Evolutionary conservation across 2,329 filamentous ascomycete species (phyloP).

Genomic region (Drechslera avenae): DNA sequence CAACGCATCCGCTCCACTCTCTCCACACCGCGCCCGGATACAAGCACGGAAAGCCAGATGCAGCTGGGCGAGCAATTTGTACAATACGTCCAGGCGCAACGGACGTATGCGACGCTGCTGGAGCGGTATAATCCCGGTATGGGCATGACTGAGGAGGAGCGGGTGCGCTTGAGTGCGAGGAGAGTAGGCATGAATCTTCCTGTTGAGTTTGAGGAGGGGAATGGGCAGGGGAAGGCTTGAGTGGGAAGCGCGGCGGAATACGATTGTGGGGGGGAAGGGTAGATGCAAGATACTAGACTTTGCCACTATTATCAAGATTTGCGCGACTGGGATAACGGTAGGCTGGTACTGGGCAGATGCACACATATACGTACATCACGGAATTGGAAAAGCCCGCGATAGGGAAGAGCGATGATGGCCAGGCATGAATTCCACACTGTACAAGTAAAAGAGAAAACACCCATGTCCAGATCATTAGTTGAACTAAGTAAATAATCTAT

Average conservation of each 20-base stretch:
- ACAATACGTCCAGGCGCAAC: constrained; percentile 82
- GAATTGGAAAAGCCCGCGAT: too few species aligned
- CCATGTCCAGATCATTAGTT: too few species aligned
- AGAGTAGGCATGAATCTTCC: constrained; percentile 91
- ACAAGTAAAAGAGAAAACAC: too few species aligned
- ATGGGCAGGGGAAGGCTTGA: constrained; percentile 12
- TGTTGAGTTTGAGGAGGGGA: constrained; percentile 55
- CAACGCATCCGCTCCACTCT: constrained; percentile 70
- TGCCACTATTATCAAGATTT: too few species aligned
- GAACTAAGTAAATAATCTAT: constrained; percentile 6
- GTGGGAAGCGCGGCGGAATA: not conserved
- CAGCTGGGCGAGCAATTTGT: constrained; percentile 77
- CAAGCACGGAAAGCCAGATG: constrained; percentile 24
- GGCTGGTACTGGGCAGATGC: too few species aligned
- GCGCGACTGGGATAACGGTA: not conserved
- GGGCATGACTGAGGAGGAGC: constrained; percentile 82
- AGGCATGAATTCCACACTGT: too few species aligned
- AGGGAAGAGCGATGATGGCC: too few species aligned
- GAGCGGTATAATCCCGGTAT: constrained; percentile 95
- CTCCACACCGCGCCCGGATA: constrained; percentile 28
- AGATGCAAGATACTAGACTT: not conserved
- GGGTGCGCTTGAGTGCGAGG: constrained; percentile 80
- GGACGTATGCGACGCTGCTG: constrained; percentile 77
- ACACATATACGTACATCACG: too few species aligned
- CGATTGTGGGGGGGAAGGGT: not conserved